Evolutionary conservation across 768 basidiomycete species (phyloP).

Genomic region (Pisolithus albus): DNA sequence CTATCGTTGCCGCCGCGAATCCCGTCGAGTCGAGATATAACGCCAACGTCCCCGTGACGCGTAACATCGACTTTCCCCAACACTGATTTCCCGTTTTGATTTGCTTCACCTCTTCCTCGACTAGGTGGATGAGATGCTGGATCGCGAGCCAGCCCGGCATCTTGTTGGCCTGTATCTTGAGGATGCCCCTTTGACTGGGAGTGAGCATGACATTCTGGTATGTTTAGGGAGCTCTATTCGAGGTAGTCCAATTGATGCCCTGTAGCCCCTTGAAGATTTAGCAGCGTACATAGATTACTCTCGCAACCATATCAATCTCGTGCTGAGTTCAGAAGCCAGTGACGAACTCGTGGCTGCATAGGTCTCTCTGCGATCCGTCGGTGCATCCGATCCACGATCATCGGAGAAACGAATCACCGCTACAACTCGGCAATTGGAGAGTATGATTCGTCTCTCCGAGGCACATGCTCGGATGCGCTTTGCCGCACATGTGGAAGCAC

Average conservation of each 20-base stretch:
- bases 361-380: no score
- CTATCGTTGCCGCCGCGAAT: slow-evolving; percentile 95
- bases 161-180: slow-evolving; percentile 92
- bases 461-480: slow-evolving; percentile 97
- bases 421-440: no score
- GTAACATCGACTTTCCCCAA: slow-evolving; percentile 98
- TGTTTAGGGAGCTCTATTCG: background rate
- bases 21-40: slow-evolving; percentile 96
- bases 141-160: slow-evolving; percentile 85
- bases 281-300: slow-evolving; percentile 95
- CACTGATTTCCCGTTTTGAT: slow-evolving; percentile 96
- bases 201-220: slow-evolving; percentile 70
- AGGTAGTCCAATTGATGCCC: background rate
- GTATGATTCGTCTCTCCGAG: slow-evolving; percentile 93
- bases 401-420: no score
- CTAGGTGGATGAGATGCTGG: slow-evolving; percentile 82
- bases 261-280: slow-evolving; percentile 80
- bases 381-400: no score
- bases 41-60: slow-evolving; percentile 82
- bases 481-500: slow-evolving; percentile 72
- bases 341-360: slow-evolving; percentile 79
- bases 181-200: slow-evolving; percentile 62
- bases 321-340: slow-evolving; percentile 79
- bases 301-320: slow-evolving; percentile 76
- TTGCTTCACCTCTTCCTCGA: slow-evolving; percentile 93